Conservation (phyloP, 345 rosid genomes). For the Syzygium oleosum region DNA sequence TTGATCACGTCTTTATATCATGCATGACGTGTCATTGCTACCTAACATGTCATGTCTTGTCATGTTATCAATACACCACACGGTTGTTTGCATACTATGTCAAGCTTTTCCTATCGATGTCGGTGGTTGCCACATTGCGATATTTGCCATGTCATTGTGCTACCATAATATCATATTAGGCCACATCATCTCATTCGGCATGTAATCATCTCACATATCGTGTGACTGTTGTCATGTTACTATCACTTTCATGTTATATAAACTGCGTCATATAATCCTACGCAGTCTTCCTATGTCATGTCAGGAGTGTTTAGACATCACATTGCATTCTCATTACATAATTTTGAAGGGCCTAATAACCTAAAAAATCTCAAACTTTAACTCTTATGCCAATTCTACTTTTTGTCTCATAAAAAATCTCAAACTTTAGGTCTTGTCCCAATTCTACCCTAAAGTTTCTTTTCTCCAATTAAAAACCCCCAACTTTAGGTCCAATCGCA, state of each 20-base stretch:
- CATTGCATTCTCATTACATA: not conserved
- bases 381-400: too few species aligned
- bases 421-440: too few species aligned
- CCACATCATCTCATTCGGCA: not conserved
- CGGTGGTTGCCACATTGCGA: not conserved
- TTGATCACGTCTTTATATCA: not conserved
- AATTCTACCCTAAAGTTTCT: too few species aligned
- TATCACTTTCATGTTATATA: not conserved
- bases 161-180: not conserved
- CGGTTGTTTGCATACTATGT: not conserved
- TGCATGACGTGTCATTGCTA: not conserved
- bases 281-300: not conserved
- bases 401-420: too few species aligned
- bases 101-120: not conserved
- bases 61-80: not conserved
- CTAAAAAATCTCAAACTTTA: too few species aligned
- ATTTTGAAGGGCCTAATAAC: not conserved
- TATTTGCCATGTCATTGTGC: not conserved
- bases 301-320: not conserved
- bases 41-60: not conserved
- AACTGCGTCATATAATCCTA: not conserved
- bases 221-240: not conserved
- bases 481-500: rapidly evolving
- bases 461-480: too few species aligned
- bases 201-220: not conserved